Percentiles rank a stretch among this genome's conserved stretches.
These are phyloP conservation scores for Gossypium schwendimanii DNA, from an alignment of 441 rosid species.

Conservation along the genomic window DNA sequence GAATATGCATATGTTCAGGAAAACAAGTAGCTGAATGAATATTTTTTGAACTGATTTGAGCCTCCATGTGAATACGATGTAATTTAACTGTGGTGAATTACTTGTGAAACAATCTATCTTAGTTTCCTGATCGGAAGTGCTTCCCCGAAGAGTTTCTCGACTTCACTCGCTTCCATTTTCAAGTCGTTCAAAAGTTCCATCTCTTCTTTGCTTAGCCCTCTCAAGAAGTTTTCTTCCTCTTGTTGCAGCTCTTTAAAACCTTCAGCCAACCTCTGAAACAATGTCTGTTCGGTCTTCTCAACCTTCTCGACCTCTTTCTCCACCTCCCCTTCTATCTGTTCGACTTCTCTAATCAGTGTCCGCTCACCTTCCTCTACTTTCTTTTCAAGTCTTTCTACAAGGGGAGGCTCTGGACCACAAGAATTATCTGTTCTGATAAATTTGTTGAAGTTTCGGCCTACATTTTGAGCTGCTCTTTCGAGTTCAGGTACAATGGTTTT, in stretches of 20 bases:
- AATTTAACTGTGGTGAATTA: neutral
- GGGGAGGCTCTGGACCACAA: slow-evolving; percentile 89
- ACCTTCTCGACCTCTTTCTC: slow-evolving; percentile 47
- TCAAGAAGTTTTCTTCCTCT: slow-evolving; percentile 67
- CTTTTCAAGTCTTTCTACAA: slow-evolving; percentile 81
- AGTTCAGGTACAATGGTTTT: slow-evolving; percentile 71
- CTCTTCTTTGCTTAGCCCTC: slow-evolving; percentile 63
- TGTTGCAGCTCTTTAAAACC: slow-evolving; percentile 56
- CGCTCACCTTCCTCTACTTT: slow-evolving; percentile 67
- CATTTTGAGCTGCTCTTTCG: slow-evolving; percentile 64
- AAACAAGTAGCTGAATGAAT: neutral
- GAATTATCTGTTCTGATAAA: slow-evolving; percentile 65
- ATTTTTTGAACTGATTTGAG: neutral
- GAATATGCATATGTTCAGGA: too few species aligned
- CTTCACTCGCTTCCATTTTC: slow-evolving; percentile 78
- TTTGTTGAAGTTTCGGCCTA: slow-evolving; percentile 72
- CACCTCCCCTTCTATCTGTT: slow-evolving; percentile 55
- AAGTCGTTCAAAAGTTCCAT: slow-evolving; percentile 54
- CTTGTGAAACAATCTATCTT: slow-evolving; percentile 33
- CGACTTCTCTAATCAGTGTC: slow-evolving; percentile 48
- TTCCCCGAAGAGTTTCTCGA: slow-evolving; percentile 70
- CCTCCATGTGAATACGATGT: neutral
- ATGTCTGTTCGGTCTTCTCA: slow-evolving; percentile 54
- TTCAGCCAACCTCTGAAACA: slow-evolving; percentile 68
- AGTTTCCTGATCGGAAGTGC: slow-evolving; percentile 70